Evolutionary conservation across 345 rosid genomes (phyloP).

Genomic region (Aethionema arabicum): DNA sequence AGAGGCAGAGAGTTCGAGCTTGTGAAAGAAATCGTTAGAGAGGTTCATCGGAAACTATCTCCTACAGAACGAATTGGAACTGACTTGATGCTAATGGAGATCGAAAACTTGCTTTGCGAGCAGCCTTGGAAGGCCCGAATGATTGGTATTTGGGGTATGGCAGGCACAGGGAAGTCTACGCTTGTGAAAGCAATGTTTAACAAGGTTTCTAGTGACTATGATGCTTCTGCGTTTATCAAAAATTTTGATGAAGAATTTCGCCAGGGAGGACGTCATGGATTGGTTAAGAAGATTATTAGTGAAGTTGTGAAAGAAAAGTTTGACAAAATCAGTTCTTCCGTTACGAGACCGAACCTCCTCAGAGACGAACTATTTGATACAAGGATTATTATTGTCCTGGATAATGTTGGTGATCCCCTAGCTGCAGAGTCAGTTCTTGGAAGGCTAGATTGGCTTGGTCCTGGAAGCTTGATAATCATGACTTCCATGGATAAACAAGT

Average conservation of each 20-base stretch:
- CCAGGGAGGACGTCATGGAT: not conserved
- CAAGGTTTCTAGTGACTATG: not conserved
- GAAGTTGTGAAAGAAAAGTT: not conserved
- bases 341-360: not conserved
- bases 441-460: slow-evolving; percentile 17
- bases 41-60: not conserved
- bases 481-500: slow-evolving; percentile 18
- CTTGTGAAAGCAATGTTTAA: slow-evolving; percentile 10
- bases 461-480: slow-evolving; percentile 9
- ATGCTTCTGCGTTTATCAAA: slow-evolving; percentile 4
- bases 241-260: not conserved
- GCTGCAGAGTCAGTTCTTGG: slow-evolving; percentile 19
- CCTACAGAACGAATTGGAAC: not conserved
- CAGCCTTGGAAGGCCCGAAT: not conserved
- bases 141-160: not conserved
- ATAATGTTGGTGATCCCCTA: slow-evolving; percentile 9
- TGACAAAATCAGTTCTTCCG: not conserved
- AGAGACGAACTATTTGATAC: not conserved
- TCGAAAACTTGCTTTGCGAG: not conserved
- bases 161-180: not conserved
- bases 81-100: not conserved
- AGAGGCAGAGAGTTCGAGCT: not conserved
- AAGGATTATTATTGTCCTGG: slow-evolving; percentile 20
- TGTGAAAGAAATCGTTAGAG: not conserved
- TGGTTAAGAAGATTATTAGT: not conserved